phyloP scores from a whole-genome alignment of 495 filamentous ascomycete genomes.

The Penicillium paxilli region DNA sequence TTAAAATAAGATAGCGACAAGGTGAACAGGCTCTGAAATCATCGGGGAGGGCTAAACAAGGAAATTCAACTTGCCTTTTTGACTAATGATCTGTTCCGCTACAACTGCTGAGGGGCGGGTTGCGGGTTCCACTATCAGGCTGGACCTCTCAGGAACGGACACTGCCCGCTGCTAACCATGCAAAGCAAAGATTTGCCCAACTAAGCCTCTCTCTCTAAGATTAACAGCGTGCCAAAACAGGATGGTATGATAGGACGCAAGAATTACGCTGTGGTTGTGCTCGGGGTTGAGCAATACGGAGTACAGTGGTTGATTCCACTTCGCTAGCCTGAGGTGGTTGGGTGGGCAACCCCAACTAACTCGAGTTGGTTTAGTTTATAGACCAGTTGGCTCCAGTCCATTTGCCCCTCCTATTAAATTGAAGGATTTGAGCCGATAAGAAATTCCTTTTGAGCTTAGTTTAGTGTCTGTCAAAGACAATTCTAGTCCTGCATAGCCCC shows the following conservation, averaged over 20 bases:
- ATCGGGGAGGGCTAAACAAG: too few species aligned
- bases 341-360: not conserved
- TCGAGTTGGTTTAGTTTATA: not conserved
- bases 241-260: conserved; percentile 1
- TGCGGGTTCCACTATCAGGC: too few species aligned
- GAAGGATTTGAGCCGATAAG: too few species aligned
- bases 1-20: not conserved
- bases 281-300: not conserved
- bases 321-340: not conserved
- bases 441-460: too few species aligned
- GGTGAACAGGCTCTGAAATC: not conserved
- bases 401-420: too few species aligned
- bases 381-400: not conserved
- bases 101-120: too few species aligned
- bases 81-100: too few species aligned
- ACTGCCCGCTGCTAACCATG: not conserved
- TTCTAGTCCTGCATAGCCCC: too few species aligned
- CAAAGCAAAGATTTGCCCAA: not conserved
- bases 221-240: not conserved
- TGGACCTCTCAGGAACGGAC: not conserved
- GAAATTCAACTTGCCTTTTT: not conserved
- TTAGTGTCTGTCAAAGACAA: too few species aligned
- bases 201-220: not conserved
- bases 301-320: not conserved
- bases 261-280: too few species aligned